These are phyloP conservation scores for Zygnema circumcarinatum DNA, from an alignment of 139 green algal species.

Conservation along the genomic window DNA sequence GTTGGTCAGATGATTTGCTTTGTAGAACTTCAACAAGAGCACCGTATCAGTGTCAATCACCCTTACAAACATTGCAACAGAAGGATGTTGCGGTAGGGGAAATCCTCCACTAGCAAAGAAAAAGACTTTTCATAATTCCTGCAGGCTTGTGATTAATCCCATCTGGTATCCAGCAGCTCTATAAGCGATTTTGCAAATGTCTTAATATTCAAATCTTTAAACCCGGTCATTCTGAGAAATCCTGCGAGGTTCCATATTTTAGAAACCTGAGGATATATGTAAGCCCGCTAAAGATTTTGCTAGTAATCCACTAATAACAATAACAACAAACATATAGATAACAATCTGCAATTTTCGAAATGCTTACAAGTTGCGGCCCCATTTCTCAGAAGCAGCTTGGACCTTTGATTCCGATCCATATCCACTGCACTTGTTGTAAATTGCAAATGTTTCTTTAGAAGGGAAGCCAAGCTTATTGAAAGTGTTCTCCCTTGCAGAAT, in stretches of 20 bases:
- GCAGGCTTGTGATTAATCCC: too few species aligned
- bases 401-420: slow-evolving; percentile 55
- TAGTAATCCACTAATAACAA: too few species aligned
- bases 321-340: too few species aligned
- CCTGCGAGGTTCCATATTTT: too few species aligned
- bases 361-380: slow-evolving; percentile 52
- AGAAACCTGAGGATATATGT: too few species aligned
- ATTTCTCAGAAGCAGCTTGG: slow-evolving; percentile 50
- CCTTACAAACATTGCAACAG: neutral
- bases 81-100: neutral
- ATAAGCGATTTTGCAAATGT: too few species aligned
- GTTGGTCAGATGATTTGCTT: slow-evolving; percentile 4
- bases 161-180: too few species aligned
- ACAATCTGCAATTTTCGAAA: too few species aligned
- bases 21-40: neutral
- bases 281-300: too few species aligned
- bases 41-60: neutral
- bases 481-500: slow-evolving; percentile 4
- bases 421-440: slow-evolving; percentile 42
- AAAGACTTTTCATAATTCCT: neutral
- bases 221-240: too few species aligned
- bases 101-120: neutral
- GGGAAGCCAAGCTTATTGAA: slow-evolving; percentile 56
- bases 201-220: too few species aligned
- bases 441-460: slow-evolving; percentile 44